Base-by-base conservation (phyloP, 2,329 filamentous ascomycete genomes). In the Hypoxylon sp. region DNA sequence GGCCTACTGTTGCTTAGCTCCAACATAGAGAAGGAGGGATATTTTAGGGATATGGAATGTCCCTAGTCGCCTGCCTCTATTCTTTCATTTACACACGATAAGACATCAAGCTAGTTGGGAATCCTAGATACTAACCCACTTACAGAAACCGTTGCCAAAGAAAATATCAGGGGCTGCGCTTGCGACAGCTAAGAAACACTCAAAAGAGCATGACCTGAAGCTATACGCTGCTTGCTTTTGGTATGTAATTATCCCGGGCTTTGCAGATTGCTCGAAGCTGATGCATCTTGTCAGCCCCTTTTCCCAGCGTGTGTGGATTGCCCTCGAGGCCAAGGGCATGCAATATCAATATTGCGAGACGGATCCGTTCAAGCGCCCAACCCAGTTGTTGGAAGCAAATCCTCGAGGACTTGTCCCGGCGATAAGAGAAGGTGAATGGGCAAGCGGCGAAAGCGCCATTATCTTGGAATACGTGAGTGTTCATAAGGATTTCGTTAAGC, bases 261-360 rank as follows among this genome's bases (percentile, higher is more conserved):
- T 58, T 22, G 59, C 24, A 22, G 6, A 31, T 9, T 17, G 3
- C 33, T 59, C 51, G 5, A 19, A 57, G 50, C 68, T 75, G 35
- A 74, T 72, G 74, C 53, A 66, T 46, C n/a, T 55, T 57, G 29
- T 6, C 48, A 92, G 91, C 76, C 93, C 93, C 26, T 96, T 95
- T 77, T 93, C 94, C 1, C 93, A 97, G 77, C 89, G 93, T 17
- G 92, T 96, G 26, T 97, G 94, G 94, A 96, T 97, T 71, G 92
- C 93, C 0, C 85, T 97, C 37, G 93, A 97, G 78, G 84, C 90
- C 74, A 96, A 96, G 78, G 86, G 88, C 17, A 85, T 96, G 8
- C 83, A 87, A 39, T 97, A 97, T 77, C 92, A 97, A 77, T 97
- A 97, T 79, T 90, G 94, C 74, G 94, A 97, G 80, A 90, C 93